Evolutionary conservation across 2,329 filamentous ascomycete genomes (phyloP), one percentile per base, ranked within the genome.

Genomic region (Epichloe sibirici): DNA sequence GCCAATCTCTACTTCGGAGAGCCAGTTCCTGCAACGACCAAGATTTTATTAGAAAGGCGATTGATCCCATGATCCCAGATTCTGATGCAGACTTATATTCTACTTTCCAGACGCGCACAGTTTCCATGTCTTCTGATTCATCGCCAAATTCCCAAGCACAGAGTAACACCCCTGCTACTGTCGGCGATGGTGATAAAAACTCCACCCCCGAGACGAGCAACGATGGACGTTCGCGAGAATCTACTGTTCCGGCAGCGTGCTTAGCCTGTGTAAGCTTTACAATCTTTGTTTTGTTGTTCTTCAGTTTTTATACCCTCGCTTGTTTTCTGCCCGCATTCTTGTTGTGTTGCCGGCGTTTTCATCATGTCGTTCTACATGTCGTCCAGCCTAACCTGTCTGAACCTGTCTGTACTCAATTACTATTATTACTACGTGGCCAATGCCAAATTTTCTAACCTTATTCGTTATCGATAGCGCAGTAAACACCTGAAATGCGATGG

Each of bases 401-500:
- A 44, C 12, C 11, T 2, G 7, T 45, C 23, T 13, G 13, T 31
- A 12, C 23, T 45, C 28, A 15, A 39, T 9, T 9, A 42, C 15
- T 34, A 23, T 34, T 34, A 23, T 34, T 9, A 31, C 31, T 11
- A 4, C 9, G 9, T 11, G 21, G 15, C 38, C 38, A 42, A 17
- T 8, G 38, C 23, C n/a, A 23, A 21, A 17, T 37, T 31, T 49
- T 34, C 47, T 49, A 42, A 49, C 11, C 9, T 25, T 34, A 4
- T 38, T 28, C 11, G 12, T 35, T 12, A 31, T 31, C 25, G 28
- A 37, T 62, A 82, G 78, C 73, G 79, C 49, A 70, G 63, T 57
- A 81, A 87, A 62, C 87, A 90, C 66, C 74, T 90, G 48, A 90
- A 88, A 64, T 90, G 86, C 64, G 84, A 90, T 65, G 85, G 85